Evolutionary conservation across 2,329 filamentous ascomycete genomes (phyloP).

Genomic region (Phaeosphaeriaceae sp.): DNA sequence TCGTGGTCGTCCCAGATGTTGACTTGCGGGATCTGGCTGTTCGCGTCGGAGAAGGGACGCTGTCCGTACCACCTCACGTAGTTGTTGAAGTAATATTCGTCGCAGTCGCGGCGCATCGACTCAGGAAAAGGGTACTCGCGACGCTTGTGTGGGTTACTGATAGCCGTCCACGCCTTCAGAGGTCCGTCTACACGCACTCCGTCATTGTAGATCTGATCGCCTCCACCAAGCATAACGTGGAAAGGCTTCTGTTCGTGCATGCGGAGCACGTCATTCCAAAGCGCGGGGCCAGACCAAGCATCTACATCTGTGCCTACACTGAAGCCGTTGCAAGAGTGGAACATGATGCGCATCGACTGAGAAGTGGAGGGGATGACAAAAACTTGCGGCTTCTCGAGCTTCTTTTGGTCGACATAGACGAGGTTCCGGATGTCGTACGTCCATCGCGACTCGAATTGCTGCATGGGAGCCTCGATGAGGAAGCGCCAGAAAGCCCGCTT

Average conservation of each 20-base stretch:
- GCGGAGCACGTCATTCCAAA: conserved; percentile 71
- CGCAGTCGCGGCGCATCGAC: conserved; percentile 64
- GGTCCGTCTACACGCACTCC: conserved; percentile 86
- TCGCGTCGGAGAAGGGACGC: conserved; percentile 65
- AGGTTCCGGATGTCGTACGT: conserved; percentile 76
- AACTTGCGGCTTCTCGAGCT: conserved; percentile 38
- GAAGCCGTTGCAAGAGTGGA: conserved; percentile 74
- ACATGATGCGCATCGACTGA: conserved; percentile 74
- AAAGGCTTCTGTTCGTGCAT: conserved; percentile 66
- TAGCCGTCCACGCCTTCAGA: conserved; percentile 69
- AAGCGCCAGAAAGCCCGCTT: conserved; percentile 67
- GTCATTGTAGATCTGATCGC: conserved; percentile 82
- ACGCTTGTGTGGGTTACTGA: conserved; percentile 66
- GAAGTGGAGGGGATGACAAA: conserved; percentile 65
- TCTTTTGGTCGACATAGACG: conserved; percentile 62
- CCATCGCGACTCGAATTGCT: conserved; percentile 76
- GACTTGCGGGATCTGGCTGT: conserved; percentile 68
- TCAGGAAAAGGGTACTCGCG: conserved; percentile 71
- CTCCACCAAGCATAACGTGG: conserved; percentile 82
- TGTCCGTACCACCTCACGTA: conserved; percentile 74
- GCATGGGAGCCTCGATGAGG: conserved; percentile 68
- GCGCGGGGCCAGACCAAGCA: conserved; percentile 65
- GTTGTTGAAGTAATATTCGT: conserved; percentile 68
- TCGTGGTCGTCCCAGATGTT: conserved; percentile 73
- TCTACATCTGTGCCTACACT: conserved; percentile 70